Base-by-base conservation (phyloP, 345 rosid species). In the Acer saccharum region DNA sequence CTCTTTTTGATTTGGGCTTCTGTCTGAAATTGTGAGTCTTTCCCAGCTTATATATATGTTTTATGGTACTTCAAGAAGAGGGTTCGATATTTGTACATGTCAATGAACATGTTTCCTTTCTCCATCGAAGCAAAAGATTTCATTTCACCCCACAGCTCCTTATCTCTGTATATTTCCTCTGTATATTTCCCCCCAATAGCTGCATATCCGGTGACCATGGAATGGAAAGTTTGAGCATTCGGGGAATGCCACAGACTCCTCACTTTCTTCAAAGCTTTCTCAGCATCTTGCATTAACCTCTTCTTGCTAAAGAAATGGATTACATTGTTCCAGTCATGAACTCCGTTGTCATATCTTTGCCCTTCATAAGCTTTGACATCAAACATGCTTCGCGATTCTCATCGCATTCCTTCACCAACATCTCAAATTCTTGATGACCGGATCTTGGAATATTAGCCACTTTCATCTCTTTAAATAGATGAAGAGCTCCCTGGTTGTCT, bases 61-160 rank as follows among this genome's bases (percentile, higher is more conserved):
- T 88, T 96, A 77, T 94, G 99, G 85, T 91, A 96, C 88, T 96
- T 94, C 84, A 94, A 83, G 88, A 89, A 94, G 55, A 94, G 91
- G 65, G 89, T 88, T 68, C 97, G 76, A 71, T 91, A 96, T 81
- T 96, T 96, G 81, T 92, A 91, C 77, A 92, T 96, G 81, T 96
- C 99, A 35, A 94, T 80, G 78, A 96, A 96, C 95, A 94, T 91
- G 39, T 87, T 78, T 18, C 80, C 91, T 65, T 82, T 88, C 87
- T 96, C 98, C 97, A 90, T 86, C 93, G 87, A 80, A 78, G 91
- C 90, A 81, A 90, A 79, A 21, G 92, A 83, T 81, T 92, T 96
- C 99, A 96, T 92, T 85, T 94, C 97, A 64, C 99, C 97, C 97
- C 99, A 96, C 6, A 92, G 84, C 79, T 94, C 97, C 8, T n/a